Conservation (phyloP, 352 stramenopile species). For the Pythium phragmitis region DNA sequence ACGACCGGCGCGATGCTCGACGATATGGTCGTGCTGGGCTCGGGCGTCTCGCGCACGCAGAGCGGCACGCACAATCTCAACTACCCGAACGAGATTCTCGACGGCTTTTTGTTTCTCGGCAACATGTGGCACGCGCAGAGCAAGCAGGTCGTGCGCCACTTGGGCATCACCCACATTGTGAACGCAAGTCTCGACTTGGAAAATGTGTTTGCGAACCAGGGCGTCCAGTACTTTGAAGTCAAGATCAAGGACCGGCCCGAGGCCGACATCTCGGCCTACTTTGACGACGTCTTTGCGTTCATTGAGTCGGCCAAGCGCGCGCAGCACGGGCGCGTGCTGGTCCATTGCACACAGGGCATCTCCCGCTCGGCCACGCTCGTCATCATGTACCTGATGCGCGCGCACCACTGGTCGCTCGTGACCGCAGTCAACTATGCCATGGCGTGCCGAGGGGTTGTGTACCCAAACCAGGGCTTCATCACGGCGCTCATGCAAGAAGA, state of each 20-base stretch:
- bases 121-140: constrained; percentile 90
- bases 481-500: constrained; percentile 75
- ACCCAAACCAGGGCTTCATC: constrained; percentile 83
- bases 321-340: constrained; percentile 73
- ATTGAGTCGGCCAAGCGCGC: constrained; percentile 78
- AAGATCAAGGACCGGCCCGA: constrained; percentile 81
- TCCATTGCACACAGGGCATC: constrained; percentile 86
- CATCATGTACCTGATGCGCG: constrained; percentile 87
- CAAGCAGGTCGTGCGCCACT: constrained; percentile 66
- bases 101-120: constrained; percentile 83
- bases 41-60: constrained; percentile 60
- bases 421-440: constrained; percentile 81
- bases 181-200: constrained; percentile 79
- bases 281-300: constrained; percentile 68
- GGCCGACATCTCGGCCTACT: constrained; percentile 67
- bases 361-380: constrained; percentile 80
- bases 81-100: constrained; percentile 87
- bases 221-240: constrained; percentile 72
- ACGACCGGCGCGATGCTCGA: constrained; percentile 68
- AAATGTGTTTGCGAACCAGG: constrained; percentile 70
- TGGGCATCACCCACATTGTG: constrained; percentile 85
- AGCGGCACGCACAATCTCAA: constrained; percentile 86
- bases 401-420: constrained; percentile 80
- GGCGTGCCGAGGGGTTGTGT: constrained; percentile 73
- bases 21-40: constrained; percentile 45